These are phyloP conservation scores for Stropharia rugosoannulata DNA, from an alignment of 768 basidiomycete species.

Conservation along the genomic window DNA sequence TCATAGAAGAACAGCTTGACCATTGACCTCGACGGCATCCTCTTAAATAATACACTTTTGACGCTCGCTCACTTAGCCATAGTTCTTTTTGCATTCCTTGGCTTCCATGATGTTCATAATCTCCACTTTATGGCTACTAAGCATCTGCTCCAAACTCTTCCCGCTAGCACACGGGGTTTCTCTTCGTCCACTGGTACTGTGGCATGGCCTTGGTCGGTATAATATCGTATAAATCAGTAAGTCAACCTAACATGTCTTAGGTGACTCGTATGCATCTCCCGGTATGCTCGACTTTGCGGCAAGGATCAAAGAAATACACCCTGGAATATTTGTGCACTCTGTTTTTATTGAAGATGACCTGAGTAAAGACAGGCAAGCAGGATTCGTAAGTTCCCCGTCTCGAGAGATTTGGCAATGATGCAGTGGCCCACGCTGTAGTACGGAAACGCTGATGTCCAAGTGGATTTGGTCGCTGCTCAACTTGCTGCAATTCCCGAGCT, in stretches of 20 bases:
- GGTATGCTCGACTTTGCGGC: slow-evolving; percentile 70
- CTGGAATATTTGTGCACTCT: slow-evolving; percentile 77
- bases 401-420: background rate
- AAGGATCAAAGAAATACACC: slow-evolving; percentile 60
- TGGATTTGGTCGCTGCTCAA: slow-evolving; percentile 64
- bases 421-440: slow-evolving; percentile 45
- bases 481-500: slow-evolving; percentile 65
- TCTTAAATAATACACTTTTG: too few relatives aligned
- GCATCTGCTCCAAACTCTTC: background rate
- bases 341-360: slow-evolving; percentile 63
- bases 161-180: background rate
- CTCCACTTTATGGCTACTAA: slow-evolving; percentile 59
- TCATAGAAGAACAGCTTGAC: too few relatives aligned
- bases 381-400: slow-evolving; percentile 56
- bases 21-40: too few relatives aligned
- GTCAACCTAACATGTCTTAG: slow-evolving; percentile 19
- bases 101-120: background rate
- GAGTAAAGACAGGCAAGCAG: slow-evolving; percentile 65
- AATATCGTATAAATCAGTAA: background rate
- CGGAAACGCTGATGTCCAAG: slow-evolving; percentile 73
- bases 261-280: slow-evolving; percentile 73
- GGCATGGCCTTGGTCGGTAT: slow-evolving; percentile 25
- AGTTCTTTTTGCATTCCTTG: too few relatives aligned
- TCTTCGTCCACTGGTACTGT: slow-evolving; percentile 22
- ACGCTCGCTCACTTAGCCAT: too few relatives aligned